Evolutionary conservation across 768 basidiomycete genomes (phyloP).

Genomic region (Kwoniella europaea): DNA sequence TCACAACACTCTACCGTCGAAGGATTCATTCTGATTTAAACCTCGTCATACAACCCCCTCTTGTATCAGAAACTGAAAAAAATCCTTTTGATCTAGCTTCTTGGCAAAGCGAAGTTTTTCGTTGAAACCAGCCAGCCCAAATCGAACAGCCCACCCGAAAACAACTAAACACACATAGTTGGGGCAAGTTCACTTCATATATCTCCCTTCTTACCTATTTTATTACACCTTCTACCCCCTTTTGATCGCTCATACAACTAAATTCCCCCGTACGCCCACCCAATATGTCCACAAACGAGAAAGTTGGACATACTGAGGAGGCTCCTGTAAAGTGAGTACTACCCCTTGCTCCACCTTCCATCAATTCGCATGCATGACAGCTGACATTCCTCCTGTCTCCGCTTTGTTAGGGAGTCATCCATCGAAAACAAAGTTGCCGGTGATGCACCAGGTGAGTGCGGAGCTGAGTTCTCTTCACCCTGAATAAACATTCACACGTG

Average conservation of each 20-base stretch:
- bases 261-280: not conserved
- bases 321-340: constrained; percentile 51
- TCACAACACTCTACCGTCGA: not conserved
- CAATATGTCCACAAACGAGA: constrained; percentile 46
- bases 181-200: constrained; percentile 10
- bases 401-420: constrained; percentile 34
- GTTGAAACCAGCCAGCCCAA: constrained; percentile 15
- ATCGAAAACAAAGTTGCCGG: constrained; percentile 35
- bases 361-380: not conserved
- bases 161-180: constrained; percentile 31
- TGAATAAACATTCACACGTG: constrained; percentile 13
- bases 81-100: constrained; percentile 24
- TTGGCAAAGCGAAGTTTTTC: constrained; percentile 13
- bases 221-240: constrained; percentile 1
- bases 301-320: constrained; percentile 45
- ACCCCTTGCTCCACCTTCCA: not conserved
- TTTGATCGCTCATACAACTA: constrained; percentile 18
- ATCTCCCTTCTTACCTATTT: not conserved
- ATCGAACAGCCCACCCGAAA: constrained; percentile 24
- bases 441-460: constrained; percentile 38
- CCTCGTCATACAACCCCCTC: constrained; percentile 10
- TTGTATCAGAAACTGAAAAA: constrained; percentile 14
- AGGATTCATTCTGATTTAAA: constrained; percentile 16
- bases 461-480: not conserved
- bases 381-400: constrained; percentile 11